Percentiles rank a stretch among this genome's conserved stretches.
These are phyloP conservation scores for Volutella citrinella DNA, from an alignment of 2,329 filamentous ascomycete species.

Conservation along the genomic window DNA sequence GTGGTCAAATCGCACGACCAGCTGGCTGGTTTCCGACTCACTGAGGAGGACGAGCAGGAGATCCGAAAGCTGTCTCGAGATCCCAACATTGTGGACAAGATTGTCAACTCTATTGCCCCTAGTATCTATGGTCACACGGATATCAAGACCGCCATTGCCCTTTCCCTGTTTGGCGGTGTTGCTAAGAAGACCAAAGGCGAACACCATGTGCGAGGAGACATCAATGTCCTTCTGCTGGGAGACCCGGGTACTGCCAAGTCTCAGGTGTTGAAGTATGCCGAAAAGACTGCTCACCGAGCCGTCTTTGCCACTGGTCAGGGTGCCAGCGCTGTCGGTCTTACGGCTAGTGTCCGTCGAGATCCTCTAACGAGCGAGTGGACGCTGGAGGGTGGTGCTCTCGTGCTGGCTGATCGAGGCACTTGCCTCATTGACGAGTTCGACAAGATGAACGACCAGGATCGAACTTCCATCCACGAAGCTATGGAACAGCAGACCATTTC, in stretches of 20 bases:
- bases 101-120: slow-evolving; percentile 89
- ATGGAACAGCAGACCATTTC: slow-evolving; percentile 99
- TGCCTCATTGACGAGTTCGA: slow-evolving; percentile 99
- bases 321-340: slow-evolving; percentile 95
- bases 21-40: slow-evolving; percentile 91
- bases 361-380: slow-evolving; percentile 97
- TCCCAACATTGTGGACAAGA: slow-evolving; percentile 87
- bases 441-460: slow-evolving; percentile 99
- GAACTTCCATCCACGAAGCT: slow-evolving; percentile 97
- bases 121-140: slow-evolving; percentile 97
- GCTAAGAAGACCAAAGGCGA: slow-evolving; percentile 86
- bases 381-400: slow-evolving; percentile 89
- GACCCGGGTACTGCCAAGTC: slow-evolving; percentile 98
- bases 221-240: slow-evolving; percentile 94
- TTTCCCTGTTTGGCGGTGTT: slow-evolving; percentile 93
- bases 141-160: slow-evolving; percentile 93
- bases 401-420: slow-evolving; percentile 90
- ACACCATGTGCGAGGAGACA: slow-evolving; percentile 91
- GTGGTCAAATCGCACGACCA: slow-evolving; percentile 97
- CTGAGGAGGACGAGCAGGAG: slow-evolving; percentile 88
- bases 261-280: slow-evolving; percentile 94
- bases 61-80: slow-evolving; percentile 88
- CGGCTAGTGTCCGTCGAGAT: slow-evolving; percentile 91
- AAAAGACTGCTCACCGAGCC: slow-evolving; percentile 94
- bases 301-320: slow-evolving; percentile 98